Conservation (phyloP, 2,329 filamentous ascomycete species). For the Stemphylium lycopersici region DNA sequence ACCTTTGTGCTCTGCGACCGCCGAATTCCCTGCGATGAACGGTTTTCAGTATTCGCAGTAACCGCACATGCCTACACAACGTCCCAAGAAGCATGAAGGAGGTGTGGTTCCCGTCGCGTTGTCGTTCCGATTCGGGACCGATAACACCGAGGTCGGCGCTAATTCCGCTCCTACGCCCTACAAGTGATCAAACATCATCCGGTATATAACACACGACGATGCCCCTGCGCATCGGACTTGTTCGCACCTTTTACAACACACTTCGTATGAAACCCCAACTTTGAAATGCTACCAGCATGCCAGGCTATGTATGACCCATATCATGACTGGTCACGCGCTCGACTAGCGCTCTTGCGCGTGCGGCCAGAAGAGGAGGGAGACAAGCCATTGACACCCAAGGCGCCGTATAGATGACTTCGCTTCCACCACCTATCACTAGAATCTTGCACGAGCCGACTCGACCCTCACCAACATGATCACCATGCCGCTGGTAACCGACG, state of each 20-base stretch:
- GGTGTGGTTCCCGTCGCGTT: too few species aligned
- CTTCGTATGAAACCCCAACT: too few species aligned
- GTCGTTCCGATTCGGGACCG: not conserved
- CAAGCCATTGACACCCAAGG: not conserved
- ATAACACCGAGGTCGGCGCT: not conserved
- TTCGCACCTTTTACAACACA: not conserved
- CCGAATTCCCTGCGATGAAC: too few species aligned
- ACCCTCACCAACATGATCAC: not conserved
- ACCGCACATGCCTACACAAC: too few species aligned
- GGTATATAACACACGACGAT: not conserved
- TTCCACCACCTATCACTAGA: not conserved
- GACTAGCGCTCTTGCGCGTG: not conserved
- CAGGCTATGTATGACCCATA: not conserved
- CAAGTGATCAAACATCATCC: not conserved
- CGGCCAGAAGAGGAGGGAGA: not conserved
- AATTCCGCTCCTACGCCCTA: conserved; percentile 2
- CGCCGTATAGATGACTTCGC: not conserved
- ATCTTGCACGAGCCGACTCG: not conserved
- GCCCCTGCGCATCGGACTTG: not conserved
- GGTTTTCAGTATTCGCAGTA: too few species aligned
- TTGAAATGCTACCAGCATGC: not conserved
- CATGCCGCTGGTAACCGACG: not conserved
- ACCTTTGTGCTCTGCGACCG: too few species aligned
- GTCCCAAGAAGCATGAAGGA: too few species aligned
- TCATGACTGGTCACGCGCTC: not conserved